These are phyloP conservation scores for Aspergillus hiratsukae DNA, from an alignment of 2,329 filamentous ascomycete species.

Conservation along the genomic window DNA sequence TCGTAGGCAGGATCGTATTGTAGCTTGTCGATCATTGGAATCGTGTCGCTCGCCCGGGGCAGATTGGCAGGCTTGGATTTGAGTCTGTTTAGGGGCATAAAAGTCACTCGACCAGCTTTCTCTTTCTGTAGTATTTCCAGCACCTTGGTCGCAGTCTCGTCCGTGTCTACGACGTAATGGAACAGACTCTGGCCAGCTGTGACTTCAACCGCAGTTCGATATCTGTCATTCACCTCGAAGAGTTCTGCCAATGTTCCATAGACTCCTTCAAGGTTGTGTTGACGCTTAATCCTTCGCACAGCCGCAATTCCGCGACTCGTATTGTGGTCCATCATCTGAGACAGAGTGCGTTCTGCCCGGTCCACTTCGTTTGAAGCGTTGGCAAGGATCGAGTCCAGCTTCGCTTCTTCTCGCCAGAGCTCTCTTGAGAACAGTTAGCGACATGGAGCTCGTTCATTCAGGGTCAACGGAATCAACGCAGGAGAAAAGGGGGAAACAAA, in stretches of 20 bases:
- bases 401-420: slow-evolving; percentile 84
- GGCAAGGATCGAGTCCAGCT: slow-evolving; percentile 70
- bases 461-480: background rate
- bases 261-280: slow-evolving; percentile 75
- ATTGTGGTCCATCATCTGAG: slow-evolving; percentile 82
- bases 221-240: slow-evolving; percentile 78
- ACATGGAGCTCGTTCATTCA: background rate
- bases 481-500: background rate
- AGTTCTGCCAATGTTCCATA: slow-evolving; percentile 92
- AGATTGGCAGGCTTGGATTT: slow-evolving; percentile 67
- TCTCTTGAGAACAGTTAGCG: slow-evolving; percentile 38
- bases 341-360: slow-evolving; percentile 70
- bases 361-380: slow-evolving; percentile 74
- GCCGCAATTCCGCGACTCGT: slow-evolving; percentile 84
- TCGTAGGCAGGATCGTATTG: slow-evolving; percentile 73
- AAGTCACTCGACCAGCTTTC: slow-evolving; percentile 82
- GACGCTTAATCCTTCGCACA: slow-evolving; percentile 74
- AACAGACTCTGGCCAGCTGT: slow-evolving; percentile 90
- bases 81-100: slow-evolving; percentile 85
- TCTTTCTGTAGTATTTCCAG: slow-evolving; percentile 74
- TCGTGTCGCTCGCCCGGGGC: slow-evolving; percentile 79
- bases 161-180: slow-evolving; percentile 92
- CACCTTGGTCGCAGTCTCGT: slow-evolving; percentile 77
- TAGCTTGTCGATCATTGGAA: slow-evolving; percentile 81
- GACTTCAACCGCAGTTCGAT: slow-evolving; percentile 85